These are phyloP conservation scores for Aspergillus sp. DNA, from an alignment of 2,329 filamentous ascomycete species.

Conservation along the genomic window DNA sequence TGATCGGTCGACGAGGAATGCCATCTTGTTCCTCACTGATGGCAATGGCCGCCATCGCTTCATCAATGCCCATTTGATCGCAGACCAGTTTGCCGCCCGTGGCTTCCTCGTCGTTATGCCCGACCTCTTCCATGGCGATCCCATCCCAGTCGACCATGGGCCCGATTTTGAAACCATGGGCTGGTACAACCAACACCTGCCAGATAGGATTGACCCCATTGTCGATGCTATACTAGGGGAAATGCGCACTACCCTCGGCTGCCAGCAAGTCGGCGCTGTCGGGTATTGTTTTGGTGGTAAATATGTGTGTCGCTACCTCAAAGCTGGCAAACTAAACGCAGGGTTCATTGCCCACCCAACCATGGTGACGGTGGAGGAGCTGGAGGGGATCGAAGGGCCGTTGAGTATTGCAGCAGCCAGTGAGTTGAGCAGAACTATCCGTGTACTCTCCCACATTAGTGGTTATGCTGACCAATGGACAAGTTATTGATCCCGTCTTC, in stretches of 20 bases:
- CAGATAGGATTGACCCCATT: conserved; percentile 52
- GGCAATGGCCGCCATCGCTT: conserved; percentile 56
- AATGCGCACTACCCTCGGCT: conserved; percentile 24
- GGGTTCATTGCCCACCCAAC: conserved; percentile 25
- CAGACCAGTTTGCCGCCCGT: conserved; percentile 70
- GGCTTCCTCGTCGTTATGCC: conserved; percentile 67
- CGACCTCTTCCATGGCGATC: conserved; percentile 69
- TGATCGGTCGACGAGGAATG: conserved; percentile 50
- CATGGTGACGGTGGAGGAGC: conserved; percentile 19
- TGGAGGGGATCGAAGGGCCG: conserved; percentile 19
- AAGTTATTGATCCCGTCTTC: conserved; percentile 63
- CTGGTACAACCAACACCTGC: conserved; percentile 43
- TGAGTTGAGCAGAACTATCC: background rate
- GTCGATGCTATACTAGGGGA: conserved; percentile 45
- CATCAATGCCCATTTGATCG: conserved; percentile 61
- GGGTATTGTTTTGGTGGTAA: conserved; percentile 57
- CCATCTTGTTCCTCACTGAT: conserved; percentile 57
- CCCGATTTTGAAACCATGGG: conserved; percentile 50
- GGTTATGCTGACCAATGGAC: background rate
- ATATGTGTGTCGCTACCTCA: conserved; percentile 44
- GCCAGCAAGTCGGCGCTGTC: conserved; percentile 44
- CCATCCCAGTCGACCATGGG: conserved; percentile 56
- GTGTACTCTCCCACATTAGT: background rate
- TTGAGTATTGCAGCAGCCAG: conserved; percentile 25
- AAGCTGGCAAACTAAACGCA: conserved; percentile 15